Percentiles rank a stretch among this genome's conserved stretches.
Conservation (phyloP, 257 asterid genomes). For the Fraxinus americana region DNA sequence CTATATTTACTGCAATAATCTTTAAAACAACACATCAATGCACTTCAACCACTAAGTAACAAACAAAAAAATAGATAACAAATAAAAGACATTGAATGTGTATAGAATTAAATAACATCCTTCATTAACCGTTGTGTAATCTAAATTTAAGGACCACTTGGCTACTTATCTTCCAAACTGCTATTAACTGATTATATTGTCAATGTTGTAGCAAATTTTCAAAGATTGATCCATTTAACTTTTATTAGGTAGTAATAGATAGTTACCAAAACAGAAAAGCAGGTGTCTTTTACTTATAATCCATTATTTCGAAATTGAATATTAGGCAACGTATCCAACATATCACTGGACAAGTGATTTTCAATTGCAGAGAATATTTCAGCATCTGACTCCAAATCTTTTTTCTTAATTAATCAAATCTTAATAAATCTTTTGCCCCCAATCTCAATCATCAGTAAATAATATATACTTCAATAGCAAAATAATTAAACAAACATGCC, state of each 20-base stretch:
- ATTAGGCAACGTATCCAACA: too few species aligned
- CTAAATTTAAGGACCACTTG: slow-evolving; percentile 5
- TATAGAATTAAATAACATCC: slow-evolving; percentile 5
- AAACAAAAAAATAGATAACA: not conserved
- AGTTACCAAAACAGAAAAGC: slow-evolving; percentile 7
- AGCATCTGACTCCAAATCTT: too few species aligned
- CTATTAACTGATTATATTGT: slow-evolving; percentile 5
- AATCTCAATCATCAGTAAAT: too few species aligned
- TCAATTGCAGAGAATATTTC: too few species aligned
- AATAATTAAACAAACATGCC: too few species aligned
- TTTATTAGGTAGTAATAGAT: not conserved
- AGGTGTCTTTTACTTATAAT: slow-evolving; percentile 79
- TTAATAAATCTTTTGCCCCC: too few species aligned
- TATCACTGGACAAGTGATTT: too few species aligned
- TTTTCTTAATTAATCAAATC: too few species aligned
- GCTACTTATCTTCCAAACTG: not conserved
- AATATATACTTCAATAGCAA: too few species aligned
- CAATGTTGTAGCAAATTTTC: not conserved
- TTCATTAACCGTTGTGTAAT: not conserved
- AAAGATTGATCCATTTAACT: not conserved
- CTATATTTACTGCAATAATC: slow-evolving; percentile 70
- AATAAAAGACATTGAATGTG: not conserved
- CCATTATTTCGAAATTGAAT: too few species aligned
- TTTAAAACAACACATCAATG: slow-evolving; percentile 18
- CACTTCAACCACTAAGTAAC: slow-evolving; percentile 17